Evolutionary conservation across 495 filamentous ascomycete genomes (phyloP).

Genomic region (Saxophila tyrrhenica): DNA sequence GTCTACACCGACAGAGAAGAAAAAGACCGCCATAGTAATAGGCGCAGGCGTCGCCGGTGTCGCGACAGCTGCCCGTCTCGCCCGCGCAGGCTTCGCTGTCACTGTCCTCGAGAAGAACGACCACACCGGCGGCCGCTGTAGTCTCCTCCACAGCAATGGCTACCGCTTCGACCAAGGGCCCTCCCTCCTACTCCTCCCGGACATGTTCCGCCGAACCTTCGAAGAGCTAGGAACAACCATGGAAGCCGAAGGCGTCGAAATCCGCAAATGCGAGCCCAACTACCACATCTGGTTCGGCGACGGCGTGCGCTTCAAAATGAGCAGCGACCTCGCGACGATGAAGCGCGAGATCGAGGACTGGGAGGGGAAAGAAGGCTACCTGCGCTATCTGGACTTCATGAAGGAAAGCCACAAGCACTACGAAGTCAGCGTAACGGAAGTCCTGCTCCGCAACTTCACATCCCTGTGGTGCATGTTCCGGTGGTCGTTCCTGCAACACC

Average conservation of each 20-base stretch:
- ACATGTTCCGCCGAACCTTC: slow-evolving; percentile 53
- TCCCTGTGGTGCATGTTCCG: slow-evolving; percentile 39
- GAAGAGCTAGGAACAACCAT: slow-evolving; percentile 50
- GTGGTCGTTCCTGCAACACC: slow-evolving; percentile 38
- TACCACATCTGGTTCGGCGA: slow-evolving; percentile 59
- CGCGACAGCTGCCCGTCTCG: slow-evolving; percentile 52
- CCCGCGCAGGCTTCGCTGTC: slow-evolving; percentile 52
- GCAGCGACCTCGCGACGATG: slow-evolving; percentile 50
- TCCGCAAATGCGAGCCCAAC: slow-evolving; percentile 59
- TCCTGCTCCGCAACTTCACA: slow-evolving; percentile 53
- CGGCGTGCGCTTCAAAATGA: slow-evolving; percentile 45
- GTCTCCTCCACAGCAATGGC: slow-evolving; percentile 41
- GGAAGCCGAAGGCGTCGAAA: slow-evolving; percentile 45
- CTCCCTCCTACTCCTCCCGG: slow-evolving; percentile 55
- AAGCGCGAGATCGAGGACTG: slow-evolving; percentile 54
- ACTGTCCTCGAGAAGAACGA: slow-evolving; percentile 59
- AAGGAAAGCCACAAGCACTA: slow-evolving; percentile 54
- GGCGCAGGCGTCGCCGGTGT: slow-evolving; percentile 60
- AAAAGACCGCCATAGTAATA: slow-evolving; percentile 28
- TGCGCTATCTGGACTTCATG: slow-evolving; percentile 49
- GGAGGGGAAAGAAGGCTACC: slow-evolving; percentile 54
- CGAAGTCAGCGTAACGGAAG: slow-evolving; percentile 47
- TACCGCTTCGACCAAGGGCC: slow-evolving; percentile 66
- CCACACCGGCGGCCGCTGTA: slow-evolving; percentile 56
- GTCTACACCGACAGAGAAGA: not conserved